Conservation (phyloP, 1,284 basidiomycete genomes). For the Cutaneotrichosporon cyanovorans region DNA sequence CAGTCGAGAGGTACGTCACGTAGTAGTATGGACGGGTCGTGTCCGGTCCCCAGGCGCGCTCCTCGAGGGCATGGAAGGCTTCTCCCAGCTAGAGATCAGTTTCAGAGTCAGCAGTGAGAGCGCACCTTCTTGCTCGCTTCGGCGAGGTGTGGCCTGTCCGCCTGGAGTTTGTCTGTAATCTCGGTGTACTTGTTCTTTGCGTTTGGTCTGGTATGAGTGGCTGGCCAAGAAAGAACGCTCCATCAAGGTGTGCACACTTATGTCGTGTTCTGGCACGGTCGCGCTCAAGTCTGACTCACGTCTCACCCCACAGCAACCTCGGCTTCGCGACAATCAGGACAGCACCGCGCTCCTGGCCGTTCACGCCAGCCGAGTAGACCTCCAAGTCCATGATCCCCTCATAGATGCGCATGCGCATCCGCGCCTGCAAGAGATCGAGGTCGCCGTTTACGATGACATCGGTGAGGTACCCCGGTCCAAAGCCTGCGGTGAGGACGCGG, state of each 20-base stretch:
- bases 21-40: neutral
- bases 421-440: neutral
- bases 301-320: neutral
- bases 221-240: too few relatives aligned
- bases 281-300: constrained; percentile 1
- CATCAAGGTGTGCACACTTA: too few relatives aligned
- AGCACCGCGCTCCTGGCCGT: neutral
- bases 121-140: neutral
- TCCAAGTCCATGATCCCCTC: constrained; percentile 1
- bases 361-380: neutral
- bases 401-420: neutral
- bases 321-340: neutral
- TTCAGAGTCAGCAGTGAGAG: neutral
- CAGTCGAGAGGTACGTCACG: neutral
- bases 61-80: neutral
- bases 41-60: neutral
- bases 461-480: neutral
- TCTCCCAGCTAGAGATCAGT: neutral
- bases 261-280: too few relatives aligned
- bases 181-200: neutral
- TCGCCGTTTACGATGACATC: neutral
- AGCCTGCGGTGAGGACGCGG: neutral
- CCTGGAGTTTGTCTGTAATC: neutral
- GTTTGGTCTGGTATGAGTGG: too few relatives aligned
- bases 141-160: neutral